Evolutionary conservation across 495 filamentous ascomycete genomes (phyloP), one percentile per base, ranked within the genome.

Genomic region (Aeminium ludgeri): DNA sequence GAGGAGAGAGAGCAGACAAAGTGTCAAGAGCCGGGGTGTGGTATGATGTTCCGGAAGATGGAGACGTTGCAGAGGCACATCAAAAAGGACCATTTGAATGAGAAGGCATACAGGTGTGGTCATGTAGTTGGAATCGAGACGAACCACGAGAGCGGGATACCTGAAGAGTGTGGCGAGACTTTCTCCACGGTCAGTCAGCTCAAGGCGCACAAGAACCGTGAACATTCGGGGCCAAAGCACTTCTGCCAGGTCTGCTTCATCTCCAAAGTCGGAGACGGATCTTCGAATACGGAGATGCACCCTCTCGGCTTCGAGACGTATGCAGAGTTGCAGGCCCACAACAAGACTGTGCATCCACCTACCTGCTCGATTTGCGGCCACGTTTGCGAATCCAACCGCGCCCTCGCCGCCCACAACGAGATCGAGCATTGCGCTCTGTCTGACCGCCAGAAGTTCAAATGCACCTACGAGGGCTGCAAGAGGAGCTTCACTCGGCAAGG

Each of bases 31-130:
- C 72, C 76, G 6, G 78, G 72, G 1, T 97, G 89, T 55, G 64
- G 71, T 27, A 70, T 78, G 56, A 72, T 70, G 11, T 97, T 96
- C 59, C 71, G 89, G 31, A 96, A 95, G 56, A 80, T 86, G 51
- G 72, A 79, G 39, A 93, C 85, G 1, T 69, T 97, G 10, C 74
- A 84, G 49, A 73, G 78, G 13, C 89, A 97, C 58, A 74, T 95
- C 36, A 68, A 72, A 16, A 65, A 67, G 0, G 70, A 67, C 2
- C 89, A 97, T 55, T 64, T 87, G 17, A 64, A 80, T 49, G 58
- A 59, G 17, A 74, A 74, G 6, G 68, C 69, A 4, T 56, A 67
- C 27, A 48, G 53, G 40, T 97, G 89, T 56, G 50, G 62, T 1
- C 69, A 68, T 44, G 77, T 43, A 0, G 10, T 27, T 13, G 27